These are phyloP conservation scores for Tylopilus orsonianus DNA, from an alignment of 1,284 basidiomycete genomes.

Conservation along the genomic window DNA sequence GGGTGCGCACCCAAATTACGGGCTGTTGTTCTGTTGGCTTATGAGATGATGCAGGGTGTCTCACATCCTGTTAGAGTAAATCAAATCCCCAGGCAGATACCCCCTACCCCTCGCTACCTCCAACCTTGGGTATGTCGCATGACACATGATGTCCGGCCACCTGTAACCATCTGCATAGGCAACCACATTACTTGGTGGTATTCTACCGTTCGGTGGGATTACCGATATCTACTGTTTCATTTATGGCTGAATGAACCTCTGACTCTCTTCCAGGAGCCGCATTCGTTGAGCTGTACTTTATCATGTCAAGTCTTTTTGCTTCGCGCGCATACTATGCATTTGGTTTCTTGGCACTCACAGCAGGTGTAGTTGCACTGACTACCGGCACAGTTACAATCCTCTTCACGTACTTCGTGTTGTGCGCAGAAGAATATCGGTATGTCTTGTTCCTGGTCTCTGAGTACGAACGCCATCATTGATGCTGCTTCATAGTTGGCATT, in stretches of 20 bases:
- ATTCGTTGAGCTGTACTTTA: slow-evolving; percentile 95
- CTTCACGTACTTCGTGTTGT: slow-evolving; percentile 91
- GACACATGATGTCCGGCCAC: slow-evolving; percentile 5
- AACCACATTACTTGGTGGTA: slow-evolving; percentile 81
- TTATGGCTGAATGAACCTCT: slow-evolving; percentile 4
- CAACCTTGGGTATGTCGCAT: slow-evolving; percentile 61
- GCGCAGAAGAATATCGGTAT: slow-evolving; percentile 92
- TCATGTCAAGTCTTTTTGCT: slow-evolving; percentile 91
- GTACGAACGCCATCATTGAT: slow-evolving; percentile 5
- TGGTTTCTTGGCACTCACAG: slow-evolving; percentile 91
- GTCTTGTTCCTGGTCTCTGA: slow-evolving; percentile 14
- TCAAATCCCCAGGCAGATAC: slow-evolving; percentile 91
- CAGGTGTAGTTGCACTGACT: slow-evolving; percentile 81
- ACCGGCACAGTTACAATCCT: slow-evolving; percentile 90
- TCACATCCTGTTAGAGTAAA: slow-evolving; percentile 86
- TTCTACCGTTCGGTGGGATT: slow-evolving; percentile 82
- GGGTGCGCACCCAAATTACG: slow-evolving; percentile 50
- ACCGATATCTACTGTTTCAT: neutral
- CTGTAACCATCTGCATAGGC: slow-evolving; percentile 44
- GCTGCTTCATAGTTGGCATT: slow-evolving; percentile 78
- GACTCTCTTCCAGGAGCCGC: slow-evolving; percentile 65
- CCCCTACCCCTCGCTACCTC: slow-evolving; percentile 82
- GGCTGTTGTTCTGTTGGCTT: slow-evolving; percentile 5
- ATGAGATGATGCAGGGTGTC: slow-evolving; percentile 51
- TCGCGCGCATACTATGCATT: slow-evolving; percentile 95